Evolutionary conservation across 192 early-diverging fungal genomes (phyloP).

Genomic region (Chytriomyces sp.): DNA sequence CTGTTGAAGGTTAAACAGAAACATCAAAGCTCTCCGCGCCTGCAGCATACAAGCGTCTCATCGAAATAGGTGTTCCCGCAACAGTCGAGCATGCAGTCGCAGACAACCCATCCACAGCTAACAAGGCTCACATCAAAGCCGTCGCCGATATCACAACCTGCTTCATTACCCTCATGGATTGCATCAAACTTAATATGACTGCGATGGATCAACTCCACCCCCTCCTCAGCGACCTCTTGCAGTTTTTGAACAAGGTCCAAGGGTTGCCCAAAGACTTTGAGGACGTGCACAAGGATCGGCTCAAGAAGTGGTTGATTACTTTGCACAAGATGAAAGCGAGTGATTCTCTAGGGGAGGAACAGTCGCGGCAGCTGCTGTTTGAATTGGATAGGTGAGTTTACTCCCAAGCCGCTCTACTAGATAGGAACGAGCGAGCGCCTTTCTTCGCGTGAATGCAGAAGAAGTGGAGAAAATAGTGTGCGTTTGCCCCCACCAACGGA

Average conservation of each 20-base stretch:
- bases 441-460: background rate
- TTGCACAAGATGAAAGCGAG: constrained; percentile 92
- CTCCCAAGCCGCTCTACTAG: background rate
- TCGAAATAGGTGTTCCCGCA: constrained; percentile 95
- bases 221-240: constrained; percentile 79
- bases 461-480: no score
- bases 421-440: background rate
- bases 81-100: constrained; percentile 87
- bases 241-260: constrained; percentile 80
- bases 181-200: constrained; percentile 75
- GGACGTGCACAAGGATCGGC: constrained; percentile 72
- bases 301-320: constrained; percentile 86
- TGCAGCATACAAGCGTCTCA: constrained; percentile 75
- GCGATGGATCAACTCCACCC: constrained; percentile 94
- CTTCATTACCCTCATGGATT: constrained; percentile 94
- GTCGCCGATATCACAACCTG: constrained; percentile 75
- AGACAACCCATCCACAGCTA: constrained; percentile 9
- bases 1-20: background rate
- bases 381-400: constrained; percentile 72
- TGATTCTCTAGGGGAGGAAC: constrained; percentile 80
- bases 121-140: constrained; percentile 61
- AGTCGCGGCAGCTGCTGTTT: constrained; percentile 89
- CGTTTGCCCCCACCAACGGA: no score
- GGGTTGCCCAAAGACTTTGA: constrained; percentile 73
- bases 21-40: constrained; percentile 73